Conservation (phyloP, 768 basidiomycete genomes). For the Tremella yokohamensis region DNA sequence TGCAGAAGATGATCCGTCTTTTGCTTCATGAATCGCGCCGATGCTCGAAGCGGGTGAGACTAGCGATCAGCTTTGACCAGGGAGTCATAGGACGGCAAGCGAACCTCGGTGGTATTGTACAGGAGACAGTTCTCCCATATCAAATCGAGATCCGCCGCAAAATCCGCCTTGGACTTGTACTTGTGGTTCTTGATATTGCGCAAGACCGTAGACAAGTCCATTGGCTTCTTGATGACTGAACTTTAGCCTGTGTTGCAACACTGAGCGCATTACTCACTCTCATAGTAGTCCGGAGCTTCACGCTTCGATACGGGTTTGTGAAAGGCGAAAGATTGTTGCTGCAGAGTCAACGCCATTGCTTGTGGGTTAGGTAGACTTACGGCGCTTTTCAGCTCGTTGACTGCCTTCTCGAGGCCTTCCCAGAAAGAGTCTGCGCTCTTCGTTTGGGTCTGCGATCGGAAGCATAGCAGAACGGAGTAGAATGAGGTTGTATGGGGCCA, state of each 20-base stretch:
- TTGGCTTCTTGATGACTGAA: constrained; percentile 84
- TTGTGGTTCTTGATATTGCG: constrained; percentile 87
- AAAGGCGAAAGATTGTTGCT: constrained; percentile 81
- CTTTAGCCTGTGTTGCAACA: constrained; percentile 15
- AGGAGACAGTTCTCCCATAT: constrained; percentile 95
- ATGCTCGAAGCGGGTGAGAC: constrained; percentile 83
- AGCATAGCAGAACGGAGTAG: neutral
- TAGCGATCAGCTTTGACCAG: constrained; percentile 47
- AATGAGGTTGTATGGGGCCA: neutral
- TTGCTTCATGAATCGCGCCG: constrained; percentile 71
- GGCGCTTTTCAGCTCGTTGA: constrained; percentile 71
- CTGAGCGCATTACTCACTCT: constrained; percentile 58
- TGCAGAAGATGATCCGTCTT: constrained; percentile 83
- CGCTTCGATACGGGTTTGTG: constrained; percentile 84
- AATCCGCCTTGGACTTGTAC: constrained; percentile 91
- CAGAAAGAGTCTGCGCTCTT: constrained; percentile 86
- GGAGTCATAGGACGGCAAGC: constrained; percentile 43
- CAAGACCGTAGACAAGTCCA: constrained; percentile 91
- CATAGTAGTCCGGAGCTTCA: constrained; percentile 90
- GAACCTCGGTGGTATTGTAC: constrained; percentile 85
- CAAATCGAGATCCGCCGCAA: constrained; percentile 87
- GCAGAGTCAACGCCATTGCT: constrained; percentile 52
- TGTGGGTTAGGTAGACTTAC: constrained; percentile 53
- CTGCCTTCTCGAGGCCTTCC: constrained; percentile 83
- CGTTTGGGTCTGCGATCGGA: constrained; percentile 44